Conservation (phyloP, 139 green algal genomes). For the Ettlia oleoabundans region DNA sequence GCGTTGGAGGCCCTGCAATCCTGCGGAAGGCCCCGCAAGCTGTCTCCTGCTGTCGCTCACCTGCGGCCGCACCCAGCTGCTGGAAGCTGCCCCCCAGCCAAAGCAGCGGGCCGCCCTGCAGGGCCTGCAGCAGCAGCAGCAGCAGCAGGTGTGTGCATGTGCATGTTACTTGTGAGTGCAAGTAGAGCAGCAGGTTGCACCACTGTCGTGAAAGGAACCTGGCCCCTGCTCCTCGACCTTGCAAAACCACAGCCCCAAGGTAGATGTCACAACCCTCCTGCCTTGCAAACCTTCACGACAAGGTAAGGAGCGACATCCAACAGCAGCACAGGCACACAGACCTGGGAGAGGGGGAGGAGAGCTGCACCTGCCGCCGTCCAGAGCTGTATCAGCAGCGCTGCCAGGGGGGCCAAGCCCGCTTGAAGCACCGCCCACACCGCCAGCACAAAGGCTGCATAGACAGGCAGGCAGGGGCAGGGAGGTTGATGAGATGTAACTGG, state of each 20-base stretch:
- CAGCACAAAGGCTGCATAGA: slow-evolving; percentile 17
- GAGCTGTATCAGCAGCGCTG: slow-evolving; percentile 3
- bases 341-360: slow-evolving; percentile 10
- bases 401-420: slow-evolving; percentile 13
- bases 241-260: too few relatives aligned
- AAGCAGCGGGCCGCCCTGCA: neutral
- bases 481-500: too few relatives aligned
- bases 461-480: neutral
- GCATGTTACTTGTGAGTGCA: neutral
- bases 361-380: neutral
- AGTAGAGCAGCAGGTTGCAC: too few relatives aligned
- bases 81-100: neutral
- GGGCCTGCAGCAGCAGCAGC: neutral
- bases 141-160: neutral
- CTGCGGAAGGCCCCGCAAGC: too few relatives aligned
- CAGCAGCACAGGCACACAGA: neutral
- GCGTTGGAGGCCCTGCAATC: too few relatives aligned
- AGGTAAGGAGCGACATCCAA: neutral
- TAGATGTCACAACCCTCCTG: too few relatives aligned
- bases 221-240: too few relatives aligned
- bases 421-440: neutral
- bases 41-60: too few relatives aligned
- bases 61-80: neutral
- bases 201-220: too few relatives aligned
- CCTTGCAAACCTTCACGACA: neutral